Evolutionary conservation across 768 basidiomycete genomes (phyloP).

Genomic region (Chalciporus pseudorubinellus): DNA sequence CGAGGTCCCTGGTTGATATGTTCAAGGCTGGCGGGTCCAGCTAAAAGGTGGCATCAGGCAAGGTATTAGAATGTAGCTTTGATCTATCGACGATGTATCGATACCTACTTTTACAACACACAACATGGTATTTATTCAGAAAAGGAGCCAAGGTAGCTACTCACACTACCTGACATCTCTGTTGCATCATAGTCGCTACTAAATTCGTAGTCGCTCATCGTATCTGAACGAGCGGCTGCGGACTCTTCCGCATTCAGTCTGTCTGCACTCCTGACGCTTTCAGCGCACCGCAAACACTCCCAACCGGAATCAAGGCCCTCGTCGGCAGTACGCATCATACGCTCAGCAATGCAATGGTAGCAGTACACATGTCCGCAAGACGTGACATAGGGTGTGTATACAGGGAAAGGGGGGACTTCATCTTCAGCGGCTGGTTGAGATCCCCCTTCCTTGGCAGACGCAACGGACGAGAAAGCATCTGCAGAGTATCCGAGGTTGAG

Average conservation of each 20-base stretch:
- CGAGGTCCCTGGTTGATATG: slow-evolving; percentile 41
- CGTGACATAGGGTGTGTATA: slow-evolving; percentile 80
- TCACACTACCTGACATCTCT: slow-evolving; percentile 52
- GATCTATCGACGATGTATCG: slow-evolving; percentile 7
- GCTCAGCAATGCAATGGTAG: slow-evolving; percentile 88
- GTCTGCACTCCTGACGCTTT: slow-evolving; percentile 61
- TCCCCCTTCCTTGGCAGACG: slow-evolving; percentile 18
- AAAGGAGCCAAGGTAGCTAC: slow-evolving; percentile 37
- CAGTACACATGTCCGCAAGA: slow-evolving; percentile 88
- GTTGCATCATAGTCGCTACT: slow-evolving; percentile 46
- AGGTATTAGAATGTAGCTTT: background rate
- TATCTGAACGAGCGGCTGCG: slow-evolving; percentile 24
- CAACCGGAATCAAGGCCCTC: slow-evolving; percentile 59
- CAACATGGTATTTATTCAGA: slow-evolving; percentile 22
- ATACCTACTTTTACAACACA: background rate
- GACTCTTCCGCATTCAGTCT: slow-evolving; percentile 41
- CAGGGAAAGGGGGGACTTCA: slow-evolving; percentile 56
- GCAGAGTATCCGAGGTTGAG: slow-evolving; percentile 53
- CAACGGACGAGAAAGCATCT: slow-evolving; percentile 42
- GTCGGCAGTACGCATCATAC: slow-evolving; percentile 70
- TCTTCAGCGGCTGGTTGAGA: slow-evolving; percentile 18
- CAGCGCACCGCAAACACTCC: slow-evolving; percentile 82
- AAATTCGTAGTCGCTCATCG: slow-evolving; percentile 57
- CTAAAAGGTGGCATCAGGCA: background rate
- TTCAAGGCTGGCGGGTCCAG: slow-evolving; percentile 23